phyloP scores from a whole-genome alignment of 257 asterid genomes.

The Verbascum thapsus region DNA sequence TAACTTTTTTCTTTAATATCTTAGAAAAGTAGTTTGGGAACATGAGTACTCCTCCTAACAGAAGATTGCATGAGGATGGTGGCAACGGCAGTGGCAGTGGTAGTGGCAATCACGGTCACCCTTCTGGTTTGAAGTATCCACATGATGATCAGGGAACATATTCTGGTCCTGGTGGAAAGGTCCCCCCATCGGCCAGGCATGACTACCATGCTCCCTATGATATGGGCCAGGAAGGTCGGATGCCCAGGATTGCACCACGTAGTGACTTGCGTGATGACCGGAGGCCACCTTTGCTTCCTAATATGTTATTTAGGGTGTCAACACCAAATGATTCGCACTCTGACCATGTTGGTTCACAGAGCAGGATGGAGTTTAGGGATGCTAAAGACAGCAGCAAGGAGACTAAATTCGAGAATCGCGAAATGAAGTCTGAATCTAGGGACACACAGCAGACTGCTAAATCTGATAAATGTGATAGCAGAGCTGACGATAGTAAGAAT shows the following conservation, averaged over 20 bases:
- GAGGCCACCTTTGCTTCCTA: slow-evolving; percentile 66
- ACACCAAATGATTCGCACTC: slow-evolving; percentile 57
- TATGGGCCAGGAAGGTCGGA: slow-evolving; percentile 62
- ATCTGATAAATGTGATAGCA: slow-evolving; percentile 57
- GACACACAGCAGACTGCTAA: slow-evolving; percentile 60
- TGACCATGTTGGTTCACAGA: slow-evolving; percentile 62
- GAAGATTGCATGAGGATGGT: slow-evolving; percentile 83
- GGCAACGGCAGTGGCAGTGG: slow-evolving; percentile 42
- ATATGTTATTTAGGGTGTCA: slow-evolving; percentile 54
- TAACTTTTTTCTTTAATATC: neutral
- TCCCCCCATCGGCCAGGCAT: slow-evolving; percentile 43
- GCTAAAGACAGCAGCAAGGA: slow-evolving; percentile 57
- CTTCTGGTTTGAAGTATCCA: slow-evolving; percentile 60
- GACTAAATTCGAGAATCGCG: slow-evolving; percentile 61
- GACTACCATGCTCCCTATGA: slow-evolving; percentile 73
- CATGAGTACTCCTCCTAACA: slow-evolving; percentile 78
- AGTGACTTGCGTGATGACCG: slow-evolving; percentile 73
- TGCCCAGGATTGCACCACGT: slow-evolving; percentile 62
- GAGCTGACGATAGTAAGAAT: slow-evolving; percentile 70
- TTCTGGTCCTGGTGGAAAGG: slow-evolving; percentile 54
- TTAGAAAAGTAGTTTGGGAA: slow-evolving; percentile 27
- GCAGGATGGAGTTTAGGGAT: slow-evolving; percentile 68
- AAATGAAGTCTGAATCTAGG: slow-evolving; percentile 59
- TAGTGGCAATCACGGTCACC: slow-evolving; percentile 52
- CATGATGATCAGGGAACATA: slow-evolving; percentile 67